Evolutionary conservation across 2,329 filamentous ascomycete genomes (phyloP), one percentile per base, ranked within the genome.

Genomic region (Xylariaceae sp.): DNA sequence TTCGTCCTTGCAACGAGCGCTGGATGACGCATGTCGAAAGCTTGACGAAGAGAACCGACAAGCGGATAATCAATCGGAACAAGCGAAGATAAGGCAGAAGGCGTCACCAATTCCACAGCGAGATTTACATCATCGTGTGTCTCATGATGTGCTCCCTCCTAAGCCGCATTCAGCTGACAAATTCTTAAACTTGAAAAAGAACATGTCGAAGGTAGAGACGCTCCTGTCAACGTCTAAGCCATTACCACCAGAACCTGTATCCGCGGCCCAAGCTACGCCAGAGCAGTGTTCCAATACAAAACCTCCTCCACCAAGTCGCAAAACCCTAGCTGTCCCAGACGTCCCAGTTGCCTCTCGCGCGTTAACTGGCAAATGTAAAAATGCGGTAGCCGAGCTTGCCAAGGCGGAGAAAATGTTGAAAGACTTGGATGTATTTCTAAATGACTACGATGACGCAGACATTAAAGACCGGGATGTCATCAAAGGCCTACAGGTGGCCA

Each of bases 401-500:
- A 56, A 66, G 26, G 61, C 65, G 1, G 58, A 66, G 37, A 56
- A 64, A 9, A 58, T 64, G 47, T 31, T 69, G 34, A 62, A 64
- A 6, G 66, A 71, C 45, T 45, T 70, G 24, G 68, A 71, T 39
- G 60, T 65, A 21, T 68, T 70, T 60, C 65, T 71, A 16, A 58
- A 53, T 19, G 73, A 74, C 24, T 64, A 71, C n/a, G 72, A 75
- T 6, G 75, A 78, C 53, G 62, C 63, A 11, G 67, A 74, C 31
- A 77, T 83, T 26, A 71, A 70, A 21, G 79, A 85, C 64, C 74
- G 76, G 41, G 80, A 84, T 64, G 78, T 86, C 3, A 75, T 86
- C 45, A 75, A 78, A 47, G 84, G 83, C 0, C 71, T 87, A 9
- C 80, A 82, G 57, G 77, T 86, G 34, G 82, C 82, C 4, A 78